Conservation (phyloP, 176 grass and related monocot species). For the Rhynchospora breviuscula region DNA sequence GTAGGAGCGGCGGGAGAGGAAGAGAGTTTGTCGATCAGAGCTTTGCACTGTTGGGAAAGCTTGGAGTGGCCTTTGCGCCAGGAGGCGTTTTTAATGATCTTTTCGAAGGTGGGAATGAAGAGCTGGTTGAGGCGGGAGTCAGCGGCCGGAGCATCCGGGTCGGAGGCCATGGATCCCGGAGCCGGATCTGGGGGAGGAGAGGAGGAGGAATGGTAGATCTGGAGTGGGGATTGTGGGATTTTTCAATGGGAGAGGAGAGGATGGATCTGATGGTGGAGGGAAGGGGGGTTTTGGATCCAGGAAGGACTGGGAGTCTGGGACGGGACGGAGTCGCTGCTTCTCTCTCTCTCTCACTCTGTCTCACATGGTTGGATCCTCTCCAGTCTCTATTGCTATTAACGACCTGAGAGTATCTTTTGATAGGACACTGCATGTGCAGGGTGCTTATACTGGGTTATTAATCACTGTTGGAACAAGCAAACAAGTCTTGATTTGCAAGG, state of each 20-base stretch:
- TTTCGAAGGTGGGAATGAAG: conserved; percentile 80
- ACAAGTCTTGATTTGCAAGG: neutral
- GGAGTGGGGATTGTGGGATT: conserved; percentile 24
- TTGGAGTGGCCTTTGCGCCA: conserved; percentile 98
- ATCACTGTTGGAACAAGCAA: neutral
- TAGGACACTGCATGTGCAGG: neutral
- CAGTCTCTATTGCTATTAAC: neutral
- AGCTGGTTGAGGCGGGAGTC: conserved; percentile 63
- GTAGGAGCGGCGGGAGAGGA: conserved; percentile 29
- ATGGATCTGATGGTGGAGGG: neutral
- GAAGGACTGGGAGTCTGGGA: neutral
- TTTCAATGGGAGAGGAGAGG: neutral
- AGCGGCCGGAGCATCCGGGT: conserved; percentile 38
- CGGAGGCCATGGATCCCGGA: conserved; percentile 49
- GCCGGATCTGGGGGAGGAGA: conserved; percentile 34
- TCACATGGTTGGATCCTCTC: neutral
- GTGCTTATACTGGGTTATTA: neutral
- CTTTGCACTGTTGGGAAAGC: conserved; percentile 93
- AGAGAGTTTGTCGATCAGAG: conserved; percentile 77
- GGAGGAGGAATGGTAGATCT: conserved; percentile 24
- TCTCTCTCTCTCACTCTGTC: too few relatives aligned
- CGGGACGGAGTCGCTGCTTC: neutral
- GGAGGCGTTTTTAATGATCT: conserved; percentile 88
- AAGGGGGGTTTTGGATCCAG: neutral
- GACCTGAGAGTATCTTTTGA: neutral